phyloP scores from a whole-genome alignment of 306 rosid genomes.

The Fagus sylvatica region DNA sequence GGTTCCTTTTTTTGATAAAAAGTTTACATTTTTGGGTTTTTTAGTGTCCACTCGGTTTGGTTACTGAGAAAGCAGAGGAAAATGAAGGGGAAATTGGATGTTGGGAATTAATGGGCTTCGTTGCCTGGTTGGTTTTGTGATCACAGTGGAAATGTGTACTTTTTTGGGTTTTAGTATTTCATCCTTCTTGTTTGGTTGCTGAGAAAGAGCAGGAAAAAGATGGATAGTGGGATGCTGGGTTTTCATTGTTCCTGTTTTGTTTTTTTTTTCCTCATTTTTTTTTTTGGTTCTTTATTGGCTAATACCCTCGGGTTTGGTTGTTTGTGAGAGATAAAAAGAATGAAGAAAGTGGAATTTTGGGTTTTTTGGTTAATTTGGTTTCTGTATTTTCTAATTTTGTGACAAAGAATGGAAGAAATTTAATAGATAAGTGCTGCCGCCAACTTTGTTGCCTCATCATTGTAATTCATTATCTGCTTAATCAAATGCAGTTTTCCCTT shows the following conservation, averaged over 20 bases:
- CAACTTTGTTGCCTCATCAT: neutral
- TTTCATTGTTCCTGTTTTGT: neutral
- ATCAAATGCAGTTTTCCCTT: neutral
- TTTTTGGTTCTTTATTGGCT: neutral
- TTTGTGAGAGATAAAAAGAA: neutral
- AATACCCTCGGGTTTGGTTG: neutral
- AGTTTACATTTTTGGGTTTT: neutral
- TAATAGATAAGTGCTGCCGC: neutral
- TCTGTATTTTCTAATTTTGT: neutral
- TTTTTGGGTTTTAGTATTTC: neutral
- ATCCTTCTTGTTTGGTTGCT: neutral
- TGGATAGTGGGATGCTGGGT: neutral
- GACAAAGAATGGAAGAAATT: too few relatives aligned
- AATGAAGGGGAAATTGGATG: neutral
- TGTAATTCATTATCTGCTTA: neutral
- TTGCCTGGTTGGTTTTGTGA: neutral
- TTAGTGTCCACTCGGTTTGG: neutral
- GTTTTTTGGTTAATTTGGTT: neutral
- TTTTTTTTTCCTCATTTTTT: neutral
- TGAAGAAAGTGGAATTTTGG: neutral
- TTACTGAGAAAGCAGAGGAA: neutral
- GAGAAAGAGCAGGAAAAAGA: neutral
- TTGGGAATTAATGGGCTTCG: neutral
- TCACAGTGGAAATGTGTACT: neutral
- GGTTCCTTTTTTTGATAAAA: neutral